Evolutionary conservation across 169 alveolate genomes (phyloP).

Genomic region (Cryptosporidium andersoni): DNA sequence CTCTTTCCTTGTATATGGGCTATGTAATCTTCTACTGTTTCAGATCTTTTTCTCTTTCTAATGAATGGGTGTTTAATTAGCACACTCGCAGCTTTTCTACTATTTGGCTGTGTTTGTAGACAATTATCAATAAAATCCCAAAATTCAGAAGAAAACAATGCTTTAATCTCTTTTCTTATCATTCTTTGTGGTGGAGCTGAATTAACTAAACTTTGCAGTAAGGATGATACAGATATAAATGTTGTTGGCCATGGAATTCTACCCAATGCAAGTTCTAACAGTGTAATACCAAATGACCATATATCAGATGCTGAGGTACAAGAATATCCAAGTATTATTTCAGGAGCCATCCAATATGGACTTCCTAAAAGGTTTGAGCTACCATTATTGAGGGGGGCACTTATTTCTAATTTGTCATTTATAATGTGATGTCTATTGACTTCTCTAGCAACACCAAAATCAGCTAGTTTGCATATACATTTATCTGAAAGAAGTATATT

Average conservation of each 20-base stretch:
- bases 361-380: conserved; percentile 84
- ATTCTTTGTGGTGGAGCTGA: conserved; percentile 64
- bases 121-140: conserved; percentile 82
- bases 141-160: conserved; percentile 78
- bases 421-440: not conserved
- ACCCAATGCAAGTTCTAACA: conserved; percentile 89
- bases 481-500: conserved; percentile 81
- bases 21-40: not conserved
- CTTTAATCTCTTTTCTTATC: conserved; percentile 12
- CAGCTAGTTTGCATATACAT: conserved; percentile 86
- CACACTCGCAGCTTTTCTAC: conserved; percentile 64
- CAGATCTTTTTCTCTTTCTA: conserved; percentile 4
- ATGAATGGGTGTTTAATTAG: conserved; percentile 44
- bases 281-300: conserved; percentile 92
- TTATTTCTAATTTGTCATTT: not conserved
- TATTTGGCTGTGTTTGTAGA: conserved; percentile 80
- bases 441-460: conserved; percentile 84
- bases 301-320: conserved; percentile 79
- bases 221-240: conserved; percentile 6
- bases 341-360: conserved; percentile 96
- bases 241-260: conserved; percentile 87
- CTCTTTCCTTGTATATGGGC: not conserved
- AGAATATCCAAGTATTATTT: conserved; percentile 78
- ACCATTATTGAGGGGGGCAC: not conserved
- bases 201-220: conserved; percentile 2